Evolutionary conservation across 2,329 filamentous ascomycete species (phyloP), one percentile per base, ranked within the genome.

Genomic region (Pseudofabraea citricarpa): DNA sequence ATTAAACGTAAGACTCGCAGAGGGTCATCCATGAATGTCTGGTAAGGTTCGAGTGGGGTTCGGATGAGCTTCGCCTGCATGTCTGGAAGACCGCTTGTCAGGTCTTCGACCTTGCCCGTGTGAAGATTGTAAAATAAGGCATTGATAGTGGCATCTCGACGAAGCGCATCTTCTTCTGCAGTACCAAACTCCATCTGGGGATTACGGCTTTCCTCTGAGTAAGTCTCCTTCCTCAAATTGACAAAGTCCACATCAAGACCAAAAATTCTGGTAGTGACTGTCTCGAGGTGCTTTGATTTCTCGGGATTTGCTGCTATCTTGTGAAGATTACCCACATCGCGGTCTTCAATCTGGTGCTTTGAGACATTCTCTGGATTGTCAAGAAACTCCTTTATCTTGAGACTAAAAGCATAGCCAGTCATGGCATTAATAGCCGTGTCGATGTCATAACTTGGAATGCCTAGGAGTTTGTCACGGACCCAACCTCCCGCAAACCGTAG

Each of bases 231-330:
- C 36, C 91, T 79, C 36, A 97, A 71, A 61, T 97, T 98, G 55
- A 98, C 93, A 59, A 98, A 83, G 61, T 98, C 91, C 37, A 96
- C 77, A 59, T 97, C 91, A 38, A 94, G 74, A 1, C 86, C 89
- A 57, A 95, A 83, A 45, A 97, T 81, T 52, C 76, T 85, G 19
- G 87, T 89, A 8, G 89, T 95, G 38, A 89, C 87, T 0, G 91
- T 97, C 65, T 95, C 91, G 12, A 97, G 77, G 61, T 97, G 88
- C 67, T 97, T 97, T 16, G 90, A 95, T 68, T 95, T 96, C 58
- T 96, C 90, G 1, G 90, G 91, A 62, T 97, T 97, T 45, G 85
- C 85, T 41, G 85, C 84, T 53, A 96, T 91, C 64, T 89, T 94
- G 72, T 96, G 85, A 23, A 96, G 73, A 50, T 79, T 84, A 39